phyloP scores from a whole-genome alignment of 805 yeast species.

The Kuraishia borneana region DNA sequence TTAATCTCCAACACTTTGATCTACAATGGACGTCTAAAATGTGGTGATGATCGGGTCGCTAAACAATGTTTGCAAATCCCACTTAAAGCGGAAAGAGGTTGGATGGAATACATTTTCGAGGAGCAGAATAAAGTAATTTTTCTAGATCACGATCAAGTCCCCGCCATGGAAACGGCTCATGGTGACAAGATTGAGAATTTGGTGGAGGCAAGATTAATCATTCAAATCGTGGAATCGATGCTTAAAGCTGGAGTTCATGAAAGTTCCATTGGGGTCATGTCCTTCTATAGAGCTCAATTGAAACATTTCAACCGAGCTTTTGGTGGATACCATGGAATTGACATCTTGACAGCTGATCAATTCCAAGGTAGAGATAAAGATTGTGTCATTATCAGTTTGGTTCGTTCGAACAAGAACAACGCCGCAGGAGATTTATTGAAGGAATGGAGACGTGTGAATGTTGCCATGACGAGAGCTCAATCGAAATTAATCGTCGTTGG shows the following conservation, averaged over 20 bases:
- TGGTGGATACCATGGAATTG: constrained; percentile 34
- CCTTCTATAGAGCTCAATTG: constrained; percentile 79
- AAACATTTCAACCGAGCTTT: constrained; percentile 26
- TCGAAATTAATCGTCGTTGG: constrained; percentile 80
- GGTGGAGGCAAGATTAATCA: constrained; percentile 57
- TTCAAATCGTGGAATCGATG: constrained; percentile 51
- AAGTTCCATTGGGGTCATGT: constrained; percentile 70
- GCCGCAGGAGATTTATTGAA: constrained; percentile 67
- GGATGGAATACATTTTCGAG: constrained; percentile 50
- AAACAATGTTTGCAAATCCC: constrained; percentile 44
- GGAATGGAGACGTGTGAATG: constrained; percentile 91
- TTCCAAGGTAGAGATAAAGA: constrained; percentile 96
- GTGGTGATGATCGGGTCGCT: constrained; percentile 63
- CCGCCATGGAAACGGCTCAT: constrained; percentile 39
- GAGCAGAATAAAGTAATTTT: constrained; percentile 58
- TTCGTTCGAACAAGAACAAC: constrained; percentile 59
- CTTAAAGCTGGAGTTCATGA: constrained; percentile 47
- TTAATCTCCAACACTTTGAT: constrained; percentile 66
- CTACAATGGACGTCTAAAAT: constrained; percentile 63
- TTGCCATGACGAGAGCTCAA: constrained; percentile 86
- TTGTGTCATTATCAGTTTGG: constrained; percentile 81
- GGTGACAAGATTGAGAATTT: constrained; percentile 68
- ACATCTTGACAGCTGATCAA: constrained; percentile 86
- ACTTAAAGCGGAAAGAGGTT: constrained; percentile 18
- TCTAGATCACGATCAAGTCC: constrained; percentile 63